Percentiles rank a stretch among this genome's conserved stretches.
phyloP scores from a whole-genome alignment of 2,329 filamentous ascomycete species.

The Celoporthe dispersa region DNA sequence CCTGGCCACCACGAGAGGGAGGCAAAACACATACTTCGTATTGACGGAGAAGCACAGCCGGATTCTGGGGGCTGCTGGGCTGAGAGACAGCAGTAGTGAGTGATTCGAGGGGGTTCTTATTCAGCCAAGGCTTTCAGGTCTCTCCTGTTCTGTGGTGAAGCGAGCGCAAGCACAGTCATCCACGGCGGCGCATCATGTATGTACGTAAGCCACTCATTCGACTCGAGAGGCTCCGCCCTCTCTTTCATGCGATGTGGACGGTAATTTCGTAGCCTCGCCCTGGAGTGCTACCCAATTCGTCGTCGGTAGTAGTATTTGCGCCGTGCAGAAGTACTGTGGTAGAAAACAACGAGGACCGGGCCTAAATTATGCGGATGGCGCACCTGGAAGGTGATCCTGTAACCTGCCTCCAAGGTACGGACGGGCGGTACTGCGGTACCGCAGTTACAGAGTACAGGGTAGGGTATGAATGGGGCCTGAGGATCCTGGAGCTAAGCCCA shows the following conservation, averaged over 20 bases:
- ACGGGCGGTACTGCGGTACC: background rate
- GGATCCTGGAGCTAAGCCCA: background rate
- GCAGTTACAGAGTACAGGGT: background rate
- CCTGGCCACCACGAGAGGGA: background rate
- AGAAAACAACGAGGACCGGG: background rate
- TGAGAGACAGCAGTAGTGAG: background rate
- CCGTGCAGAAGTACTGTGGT: background rate
- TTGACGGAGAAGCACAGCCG: background rate
- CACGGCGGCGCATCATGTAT: background rate
- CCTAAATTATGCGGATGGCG: slow-evolving; percentile 7
- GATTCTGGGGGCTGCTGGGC: background rate
- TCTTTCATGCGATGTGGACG: background rate
- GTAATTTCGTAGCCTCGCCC: slow-evolving; percentile 11
- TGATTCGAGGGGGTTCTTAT: background rate
- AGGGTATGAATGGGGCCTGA: background rate
- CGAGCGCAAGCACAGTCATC: background rate
- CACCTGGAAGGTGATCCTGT: slow-evolving; percentile 7
- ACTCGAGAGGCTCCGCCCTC: background rate
- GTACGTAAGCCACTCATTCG: background rate
- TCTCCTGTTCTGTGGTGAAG: background rate
- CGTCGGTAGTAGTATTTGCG: slow-evolving; percentile 1
- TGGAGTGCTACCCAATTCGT: background rate
- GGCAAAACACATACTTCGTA: background rate
- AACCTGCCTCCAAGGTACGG: background rate
- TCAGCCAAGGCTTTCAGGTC: slow-evolving; percentile 2